Percentiles rank a stretch among this genome's conserved stretches.
Conservation (phyloP, 2,329 filamentous ascomycete species). For the Akanthomyces muscarius region DNA sequence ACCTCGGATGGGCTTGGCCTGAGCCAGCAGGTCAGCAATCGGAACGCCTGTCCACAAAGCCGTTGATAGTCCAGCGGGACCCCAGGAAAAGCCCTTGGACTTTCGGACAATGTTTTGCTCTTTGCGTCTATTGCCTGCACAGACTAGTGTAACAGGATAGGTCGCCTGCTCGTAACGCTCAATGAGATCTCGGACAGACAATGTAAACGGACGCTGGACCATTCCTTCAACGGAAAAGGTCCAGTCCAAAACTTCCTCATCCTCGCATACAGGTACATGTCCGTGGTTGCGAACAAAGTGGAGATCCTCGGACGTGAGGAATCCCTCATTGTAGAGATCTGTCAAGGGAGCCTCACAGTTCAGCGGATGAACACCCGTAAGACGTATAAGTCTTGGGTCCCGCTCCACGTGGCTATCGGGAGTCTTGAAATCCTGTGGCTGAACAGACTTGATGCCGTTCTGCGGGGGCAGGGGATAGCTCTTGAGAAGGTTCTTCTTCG, state of each 20-base stretch:
- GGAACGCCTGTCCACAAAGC: slow-evolving; percentile 82
- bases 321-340: slow-evolving; percentile 72
- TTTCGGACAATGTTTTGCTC: slow-evolving; percentile 90
- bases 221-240: slow-evolving; percentile 78
- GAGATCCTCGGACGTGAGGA: slow-evolving; percentile 79
- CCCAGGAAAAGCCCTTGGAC: slow-evolving; percentile 93
- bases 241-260: slow-evolving; percentile 72
- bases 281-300: slow-evolving; percentile 95
- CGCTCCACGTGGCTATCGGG: slow-evolving; percentile 60
- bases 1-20: slow-evolving; percentile 62
- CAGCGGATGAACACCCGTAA: slow-evolving; percentile 88
- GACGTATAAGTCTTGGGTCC: slow-evolving; percentile 74
- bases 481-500: slow-evolving; percentile 8
- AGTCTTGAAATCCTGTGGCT: slow-evolving; percentile 6
- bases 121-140: slow-evolving; percentile 86
- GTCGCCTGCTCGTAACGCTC: slow-evolving; percentile 75
- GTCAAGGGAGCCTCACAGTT: slow-evolving; percentile 83
- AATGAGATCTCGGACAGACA: slow-evolving; percentile 70
- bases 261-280: slow-evolving; percentile 70
- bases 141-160: slow-evolving; percentile 82
- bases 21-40: slow-evolving; percentile 66
- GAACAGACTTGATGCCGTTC: slow-evolving; percentile 6
- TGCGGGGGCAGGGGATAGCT: slow-evolving; percentile 10
- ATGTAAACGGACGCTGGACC: slow-evolving; percentile 69
- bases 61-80: slow-evolving; percentile 78